phyloP scores from a whole-genome alignment of 768 basidiomycete genomes.

The Boletus reticuloceps region DNA sequence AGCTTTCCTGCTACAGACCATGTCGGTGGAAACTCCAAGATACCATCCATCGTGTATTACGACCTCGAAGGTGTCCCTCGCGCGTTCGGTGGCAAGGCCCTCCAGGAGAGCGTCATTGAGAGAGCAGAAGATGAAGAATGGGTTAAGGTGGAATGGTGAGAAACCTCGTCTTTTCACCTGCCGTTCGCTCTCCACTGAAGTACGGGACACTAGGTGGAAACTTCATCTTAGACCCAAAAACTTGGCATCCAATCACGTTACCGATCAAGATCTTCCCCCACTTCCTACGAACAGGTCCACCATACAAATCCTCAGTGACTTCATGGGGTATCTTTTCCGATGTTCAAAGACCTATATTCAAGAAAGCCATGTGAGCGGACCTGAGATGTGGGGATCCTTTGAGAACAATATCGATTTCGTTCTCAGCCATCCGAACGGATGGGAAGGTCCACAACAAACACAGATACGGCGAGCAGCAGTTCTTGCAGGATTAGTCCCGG shows the following conservation, averaged over 20 bases:
- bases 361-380: conserved; percentile 44
- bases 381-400: conserved; percentile 40
- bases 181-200: conserved; percentile 5
- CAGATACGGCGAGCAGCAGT: conserved; percentile 45
- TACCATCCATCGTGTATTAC: conserved; percentile 49
- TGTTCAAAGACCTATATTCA: conserved; percentile 44
- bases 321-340: conserved; percentile 43
- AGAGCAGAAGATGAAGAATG: conserved; percentile 38
- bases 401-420: conserved; percentile 43
- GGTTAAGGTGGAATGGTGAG: conserved; percentile 32
- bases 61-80: conserved; percentile 37
- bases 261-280: conserved; percentile 35
- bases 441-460: conserved; percentile 44
- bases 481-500: conserved; percentile 38
- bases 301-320: conserved; percentile 47
- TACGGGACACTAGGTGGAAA: conserved; percentile 29
- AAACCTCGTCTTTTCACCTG: not conserved
- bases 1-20: conserved; percentile 49
- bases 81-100: conserved; percentile 47
- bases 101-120: conserved; percentile 37
- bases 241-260: conserved; percentile 20
- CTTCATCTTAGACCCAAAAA: conserved; percentile 33
- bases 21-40: conserved; percentile 48
- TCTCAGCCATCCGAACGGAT: conserved; percentile 48
- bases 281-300: conserved; percentile 44